These are phyloP conservation scores for Globisporangium paddicum DNA, from an alignment of 352 stramenopile genomes.

Conservation along the genomic window DNA sequence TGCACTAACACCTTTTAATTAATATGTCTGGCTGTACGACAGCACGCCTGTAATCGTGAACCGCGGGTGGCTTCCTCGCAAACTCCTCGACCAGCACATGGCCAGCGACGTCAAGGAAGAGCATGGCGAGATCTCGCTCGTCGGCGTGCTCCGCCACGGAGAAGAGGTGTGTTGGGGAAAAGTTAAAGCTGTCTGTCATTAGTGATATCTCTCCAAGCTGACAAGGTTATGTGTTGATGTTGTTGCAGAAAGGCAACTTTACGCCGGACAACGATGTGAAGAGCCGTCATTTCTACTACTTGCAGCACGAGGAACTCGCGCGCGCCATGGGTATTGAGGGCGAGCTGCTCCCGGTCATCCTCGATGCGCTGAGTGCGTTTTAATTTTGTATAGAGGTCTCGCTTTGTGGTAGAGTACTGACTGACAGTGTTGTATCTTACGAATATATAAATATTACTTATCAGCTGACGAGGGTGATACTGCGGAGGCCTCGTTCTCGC, in stretches of 20 bases:
- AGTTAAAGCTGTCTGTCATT: not conserved
- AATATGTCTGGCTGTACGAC: not conserved
- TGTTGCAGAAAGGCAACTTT: slow-evolving; percentile 60
- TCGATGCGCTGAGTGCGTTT: slow-evolving; percentile 63
- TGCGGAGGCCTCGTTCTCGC: slow-evolving; percentile 30
- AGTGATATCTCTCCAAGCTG: not conserved
- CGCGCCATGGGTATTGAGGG: slow-evolving; percentile 70
- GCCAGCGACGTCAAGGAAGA: slow-evolving; percentile 51
- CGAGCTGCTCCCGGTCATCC: slow-evolving; percentile 60
- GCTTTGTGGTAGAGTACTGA: not conserved
- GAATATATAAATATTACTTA: not conserved
- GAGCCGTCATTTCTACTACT: slow-evolving; percentile 78
- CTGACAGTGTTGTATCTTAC: not conserved
- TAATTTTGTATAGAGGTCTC: not conserved
- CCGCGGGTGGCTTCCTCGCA: slow-evolving; percentile 74
- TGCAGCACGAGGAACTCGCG: slow-evolving; percentile 75
- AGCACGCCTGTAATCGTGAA: slow-evolving; percentile 85
- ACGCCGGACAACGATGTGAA: slow-evolving; percentile 74
- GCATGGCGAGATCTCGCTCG: slow-evolving; percentile 39
- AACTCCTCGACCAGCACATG: slow-evolving; percentile 72
- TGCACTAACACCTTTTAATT: too few relatives aligned
- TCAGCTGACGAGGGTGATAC: slow-evolving; percentile 34
- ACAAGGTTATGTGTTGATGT: not conserved
- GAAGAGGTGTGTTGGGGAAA: slow-evolving; percentile 47
- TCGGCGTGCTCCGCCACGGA: slow-evolving; percentile 73